Evolutionary conservation across 2,329 filamentous ascomycete genomes (phyloP).

Genomic region (Ascochyta pisi): DNA sequence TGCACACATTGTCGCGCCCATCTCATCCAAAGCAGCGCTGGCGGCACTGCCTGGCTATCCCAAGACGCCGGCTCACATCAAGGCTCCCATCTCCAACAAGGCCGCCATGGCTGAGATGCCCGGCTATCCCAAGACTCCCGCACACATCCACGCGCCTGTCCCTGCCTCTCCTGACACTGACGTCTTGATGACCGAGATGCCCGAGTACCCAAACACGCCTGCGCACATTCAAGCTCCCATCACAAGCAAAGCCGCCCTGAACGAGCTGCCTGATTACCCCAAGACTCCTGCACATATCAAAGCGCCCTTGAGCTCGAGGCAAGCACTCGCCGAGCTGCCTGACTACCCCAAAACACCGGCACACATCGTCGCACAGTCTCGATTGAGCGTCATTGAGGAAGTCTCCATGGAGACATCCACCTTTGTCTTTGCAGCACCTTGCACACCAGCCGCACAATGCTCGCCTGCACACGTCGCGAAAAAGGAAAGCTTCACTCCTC

Average conservation of each 20-base stretch:
- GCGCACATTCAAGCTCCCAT: constrained; percentile 26
- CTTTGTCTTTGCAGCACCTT: constrained; percentile 8
- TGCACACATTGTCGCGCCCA: constrained; percentile 28
- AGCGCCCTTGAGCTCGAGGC: constrained; percentile 26
- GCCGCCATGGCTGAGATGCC: constrained; percentile 31
- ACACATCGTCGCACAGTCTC: constrained; percentile 9
- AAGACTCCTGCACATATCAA: constrained; percentile 33
- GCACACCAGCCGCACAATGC: constrained; percentile 13
- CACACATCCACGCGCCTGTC: constrained; percentile 22
- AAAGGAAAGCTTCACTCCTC: constrained; percentile 13
- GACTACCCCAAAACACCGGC: constrained; percentile 20
- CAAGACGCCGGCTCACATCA: constrained; percentile 35
- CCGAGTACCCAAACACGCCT: constrained; percentile 27
- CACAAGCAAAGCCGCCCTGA: constrained; percentile 25
- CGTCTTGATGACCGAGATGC: constrained; percentile 19
- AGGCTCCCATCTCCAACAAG: constrained; percentile 22
- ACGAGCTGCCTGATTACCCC: constrained; percentile 33
- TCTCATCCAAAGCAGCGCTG: constrained; percentile 24
- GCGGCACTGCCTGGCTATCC: constrained; percentile 31
- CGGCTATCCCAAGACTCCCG: constrained; percentile 30
- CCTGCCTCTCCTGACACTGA: constrained; percentile 5
- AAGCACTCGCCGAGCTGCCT: constrained; percentile 33
- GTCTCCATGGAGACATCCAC: constrained; percentile 10
- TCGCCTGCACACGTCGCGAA: constrained; percentile 12
- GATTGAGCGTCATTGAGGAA: constrained; percentile 12